These are phyloP conservation scores for Pseudogymnoascus verrucosus DNA, from an alignment of 2,329 filamentous ascomycete genomes.

Conservation along the genomic window DNA sequence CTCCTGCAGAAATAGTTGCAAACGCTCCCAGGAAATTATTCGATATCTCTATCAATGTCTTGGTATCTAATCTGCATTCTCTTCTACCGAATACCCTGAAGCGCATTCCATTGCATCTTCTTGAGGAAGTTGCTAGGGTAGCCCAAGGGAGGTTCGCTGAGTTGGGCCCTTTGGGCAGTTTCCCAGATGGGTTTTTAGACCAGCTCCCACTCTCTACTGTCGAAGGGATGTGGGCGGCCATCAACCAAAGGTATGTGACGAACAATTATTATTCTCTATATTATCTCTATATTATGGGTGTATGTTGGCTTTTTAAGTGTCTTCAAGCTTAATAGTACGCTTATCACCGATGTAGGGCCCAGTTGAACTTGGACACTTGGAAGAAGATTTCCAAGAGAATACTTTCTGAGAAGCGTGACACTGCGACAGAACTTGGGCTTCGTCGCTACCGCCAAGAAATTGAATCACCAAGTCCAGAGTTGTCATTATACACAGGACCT, in stretches of 20 bases:
- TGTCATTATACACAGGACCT: constrained; percentile 21
- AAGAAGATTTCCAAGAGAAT: constrained; percentile 22
- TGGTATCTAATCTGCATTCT: constrained; percentile 19
- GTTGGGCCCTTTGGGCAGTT: neutral
- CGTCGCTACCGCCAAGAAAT: constrained; percentile 22
- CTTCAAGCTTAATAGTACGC: neutral
- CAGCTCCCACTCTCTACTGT: constrained; percentile 9
- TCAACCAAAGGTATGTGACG: constrained; percentile 19
- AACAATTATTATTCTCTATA: neutral
- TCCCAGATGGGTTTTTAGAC: neutral
- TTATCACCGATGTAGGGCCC: constrained; percentile 15
- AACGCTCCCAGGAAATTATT: constrained; percentile 20
- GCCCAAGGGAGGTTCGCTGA: neutral
- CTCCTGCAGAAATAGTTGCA: neutral
- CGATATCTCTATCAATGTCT: constrained; percentile 18
- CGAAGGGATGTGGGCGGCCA: constrained; percentile 19
- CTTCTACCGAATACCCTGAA: constrained; percentile 18
- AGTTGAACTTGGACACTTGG: constrained; percentile 23
- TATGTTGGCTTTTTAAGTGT: neutral
- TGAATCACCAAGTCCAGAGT: constrained; percentile 15
- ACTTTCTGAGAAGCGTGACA: constrained; percentile 15
- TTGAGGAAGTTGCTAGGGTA: neutral
- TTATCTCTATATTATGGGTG: neutral
- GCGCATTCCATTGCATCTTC: constrained; percentile 15
- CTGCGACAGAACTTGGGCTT: constrained; percentile 15